Percentiles rank a stretch among this genome's conserved stretches.
Evolutionary conservation across 306 rosid species (phyloP).

Genomic region (Casuarina glauca): DNA sequence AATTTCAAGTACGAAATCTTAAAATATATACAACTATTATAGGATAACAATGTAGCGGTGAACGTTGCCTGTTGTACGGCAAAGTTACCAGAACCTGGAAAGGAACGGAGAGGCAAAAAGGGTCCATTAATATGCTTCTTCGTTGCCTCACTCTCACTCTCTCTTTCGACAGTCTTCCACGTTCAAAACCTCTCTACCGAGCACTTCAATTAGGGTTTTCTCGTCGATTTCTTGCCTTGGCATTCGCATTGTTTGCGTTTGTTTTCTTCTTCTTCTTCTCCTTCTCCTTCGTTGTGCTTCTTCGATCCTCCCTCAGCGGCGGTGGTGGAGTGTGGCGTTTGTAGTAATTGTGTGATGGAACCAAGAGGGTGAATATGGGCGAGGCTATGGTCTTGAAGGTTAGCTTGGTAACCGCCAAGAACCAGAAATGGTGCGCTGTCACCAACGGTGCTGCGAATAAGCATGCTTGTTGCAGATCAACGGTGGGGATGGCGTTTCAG

Average conservation of each 20-base stretch:
- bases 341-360: slow-evolving; percentile 27
- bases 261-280: background rate
- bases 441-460: slow-evolving; percentile 20
- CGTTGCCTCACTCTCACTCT: background rate
- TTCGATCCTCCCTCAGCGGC: background rate
- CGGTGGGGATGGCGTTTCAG: slow-evolving; percentile 34
- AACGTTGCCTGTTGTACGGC: background rate
- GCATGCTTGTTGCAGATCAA: slow-evolving; percentile 56
- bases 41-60: no score
- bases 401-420: slow-evolving; percentile 57
- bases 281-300: background rate
- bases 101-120: no score
- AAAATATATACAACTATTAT: no score
- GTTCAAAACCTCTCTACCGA: background rate
- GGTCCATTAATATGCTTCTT: background rate
- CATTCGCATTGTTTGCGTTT: background rate
- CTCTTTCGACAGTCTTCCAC: background rate
- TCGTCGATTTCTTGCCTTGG: background rate
- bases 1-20: no score
- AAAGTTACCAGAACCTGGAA: background rate
- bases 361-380: slow-evolving; percentile 41
- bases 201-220: background rate
- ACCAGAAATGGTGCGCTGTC: slow-evolving; percentile 22
- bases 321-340: slow-evolving; percentile 10
- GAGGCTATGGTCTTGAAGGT: slow-evolving; percentile 55